Evolutionary conservation across 495 filamentous ascomycete species (phyloP).

Genomic region (Zalerion maritima): DNA sequence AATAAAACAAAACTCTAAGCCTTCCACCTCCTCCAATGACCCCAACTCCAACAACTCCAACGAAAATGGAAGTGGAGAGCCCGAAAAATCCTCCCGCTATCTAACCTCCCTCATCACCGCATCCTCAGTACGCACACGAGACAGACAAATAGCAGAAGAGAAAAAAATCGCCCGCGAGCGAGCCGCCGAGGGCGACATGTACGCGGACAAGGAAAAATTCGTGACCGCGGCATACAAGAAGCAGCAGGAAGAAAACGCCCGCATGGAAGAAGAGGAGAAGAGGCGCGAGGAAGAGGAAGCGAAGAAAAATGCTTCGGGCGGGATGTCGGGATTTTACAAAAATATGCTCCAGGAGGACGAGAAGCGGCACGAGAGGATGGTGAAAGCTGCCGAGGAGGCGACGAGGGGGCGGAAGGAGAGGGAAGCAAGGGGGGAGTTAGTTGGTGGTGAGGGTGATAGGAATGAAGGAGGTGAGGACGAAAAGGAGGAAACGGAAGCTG

Average conservation of each 20-base stretch:
- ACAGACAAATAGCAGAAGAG: slow-evolving; percentile 76
- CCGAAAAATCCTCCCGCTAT: slow-evolving; percentile 57
- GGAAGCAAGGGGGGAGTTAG: too few species aligned
- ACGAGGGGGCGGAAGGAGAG: slow-evolving; percentile 33
- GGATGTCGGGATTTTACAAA: slow-evolving; percentile 80
- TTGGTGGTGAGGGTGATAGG: slow-evolving; percentile 10
- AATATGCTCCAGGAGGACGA: slow-evolving; percentile 68
- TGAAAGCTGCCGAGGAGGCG: slow-evolving; percentile 52
- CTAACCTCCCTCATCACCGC: slow-evolving; percentile 68
- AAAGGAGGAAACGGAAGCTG: slow-evolving; percentile 52
- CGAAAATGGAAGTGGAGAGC: too few species aligned
- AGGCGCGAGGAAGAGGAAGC: slow-evolving; percentile 52
- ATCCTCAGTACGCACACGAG: slow-evolving; percentile 76
- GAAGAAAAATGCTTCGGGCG: slow-evolving; percentile 49
- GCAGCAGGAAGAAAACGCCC: slow-evolving; percentile 73
- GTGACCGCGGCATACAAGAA: slow-evolving; percentile 91
- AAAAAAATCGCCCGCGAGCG: slow-evolving; percentile 74
- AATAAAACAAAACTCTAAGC: slow-evolving; percentile 26
- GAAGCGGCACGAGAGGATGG: slow-evolving; percentile 54
- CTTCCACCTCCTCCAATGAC: slow-evolving; percentile 17
- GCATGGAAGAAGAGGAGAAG: slow-evolving; percentile 70
- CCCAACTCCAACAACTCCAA: too few species aligned
- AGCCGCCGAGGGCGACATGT: slow-evolving; percentile 87
- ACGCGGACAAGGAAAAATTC: slow-evolving; percentile 89
- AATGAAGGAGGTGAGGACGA: slow-evolving; percentile 18